These are phyloP conservation scores for Penicillium canariense DNA, from an alignment of 495 filamentous ascomycete species.

Conservation along the genomic window DNA sequence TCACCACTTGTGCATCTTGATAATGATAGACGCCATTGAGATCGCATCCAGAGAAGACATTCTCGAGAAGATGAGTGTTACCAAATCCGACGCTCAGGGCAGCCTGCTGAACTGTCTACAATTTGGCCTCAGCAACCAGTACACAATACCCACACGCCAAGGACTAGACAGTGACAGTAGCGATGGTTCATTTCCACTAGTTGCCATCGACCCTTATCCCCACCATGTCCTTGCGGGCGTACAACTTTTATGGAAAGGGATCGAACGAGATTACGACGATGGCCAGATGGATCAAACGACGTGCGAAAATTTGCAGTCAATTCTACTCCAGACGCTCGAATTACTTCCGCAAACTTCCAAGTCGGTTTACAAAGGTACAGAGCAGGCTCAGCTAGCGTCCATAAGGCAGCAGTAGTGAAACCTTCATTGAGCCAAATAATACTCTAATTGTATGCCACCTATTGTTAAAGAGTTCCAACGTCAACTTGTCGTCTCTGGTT, in stretches of 20 bases:
- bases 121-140: slow-evolving; percentile 21
- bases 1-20: slow-evolving; percentile 17
- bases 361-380: slow-evolving; percentile 14
- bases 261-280: slow-evolving; percentile 15
- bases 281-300: slow-evolving; percentile 10
- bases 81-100: slow-evolving; percentile 17
- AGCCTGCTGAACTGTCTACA: slow-evolving; percentile 17
- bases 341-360: slow-evolving; percentile 20
- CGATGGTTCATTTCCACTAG: slow-evolving; percentile 6
- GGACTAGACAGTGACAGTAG: not conserved
- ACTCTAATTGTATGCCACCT: not conserved
- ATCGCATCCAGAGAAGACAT: slow-evolving; percentile 16
- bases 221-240: slow-evolving; percentile 21
- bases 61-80: slow-evolving; percentile 13
- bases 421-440: not conserved
- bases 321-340: slow-evolving; percentile 13
- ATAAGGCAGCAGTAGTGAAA: not conserved
- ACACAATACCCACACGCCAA: slow-evolving; percentile 4
- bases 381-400: slow-evolving; percentile 10
- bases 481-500: no score
- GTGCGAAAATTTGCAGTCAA: slow-evolving; percentile 10
- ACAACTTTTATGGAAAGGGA: slow-evolving; percentile 19
- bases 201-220: slow-evolving; percentile 21
- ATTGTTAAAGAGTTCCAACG: no score
- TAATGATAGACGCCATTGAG: slow-evolving; percentile 17